Evolutionary conservation across 768 basidiomycete genomes (phyloP).

Genomic region (Phanerochaete carnosa): DNA sequence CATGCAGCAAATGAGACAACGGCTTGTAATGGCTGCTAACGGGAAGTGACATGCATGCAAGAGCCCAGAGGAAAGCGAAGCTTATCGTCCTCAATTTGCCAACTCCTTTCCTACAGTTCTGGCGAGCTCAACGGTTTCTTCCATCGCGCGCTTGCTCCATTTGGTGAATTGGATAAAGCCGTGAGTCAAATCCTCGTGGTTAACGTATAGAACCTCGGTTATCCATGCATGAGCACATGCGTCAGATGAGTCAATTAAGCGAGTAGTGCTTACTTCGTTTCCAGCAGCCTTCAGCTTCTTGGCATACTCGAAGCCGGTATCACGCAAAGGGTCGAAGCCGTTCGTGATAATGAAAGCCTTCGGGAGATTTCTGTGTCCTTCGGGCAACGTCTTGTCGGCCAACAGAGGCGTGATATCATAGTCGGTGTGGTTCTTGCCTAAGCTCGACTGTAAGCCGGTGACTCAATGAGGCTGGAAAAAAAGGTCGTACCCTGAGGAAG

Average conservation of each 20-base stretch:
- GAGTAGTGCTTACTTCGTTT: neutral
- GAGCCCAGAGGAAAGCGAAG: neutral
- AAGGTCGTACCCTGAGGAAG: constrained; percentile 6
- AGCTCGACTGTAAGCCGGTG: neutral
- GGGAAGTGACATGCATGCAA: too few relatives aligned
- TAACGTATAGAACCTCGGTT: constrained; percentile 4
- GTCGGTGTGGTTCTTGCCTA: neutral
- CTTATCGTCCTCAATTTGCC: neutral
- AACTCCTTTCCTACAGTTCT: neutral
- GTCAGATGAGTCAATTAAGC: neutral
- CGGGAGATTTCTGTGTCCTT: neutral
- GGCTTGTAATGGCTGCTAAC: too few relatives aligned
- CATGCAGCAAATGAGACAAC: too few relatives aligned
- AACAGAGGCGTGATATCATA: neutral
- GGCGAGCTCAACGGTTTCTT: neutral
- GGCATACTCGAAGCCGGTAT: constrained; percentile 13
- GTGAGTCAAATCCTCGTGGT: constrained; percentile 12
- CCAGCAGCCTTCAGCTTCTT: constrained; percentile 4
- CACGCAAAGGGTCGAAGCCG: constrained; percentile 11
- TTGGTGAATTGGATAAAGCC: constrained; percentile 12
- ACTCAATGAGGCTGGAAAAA: neutral
- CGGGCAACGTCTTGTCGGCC: constrained; percentile 1
- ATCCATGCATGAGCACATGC: neutral
- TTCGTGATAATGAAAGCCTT: constrained; percentile 6
- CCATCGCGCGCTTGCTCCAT: constrained; percentile 12